Evolutionary conservation across 257 asterid genomes (phyloP).

Genomic region (Solanum virginianum): DNA sequence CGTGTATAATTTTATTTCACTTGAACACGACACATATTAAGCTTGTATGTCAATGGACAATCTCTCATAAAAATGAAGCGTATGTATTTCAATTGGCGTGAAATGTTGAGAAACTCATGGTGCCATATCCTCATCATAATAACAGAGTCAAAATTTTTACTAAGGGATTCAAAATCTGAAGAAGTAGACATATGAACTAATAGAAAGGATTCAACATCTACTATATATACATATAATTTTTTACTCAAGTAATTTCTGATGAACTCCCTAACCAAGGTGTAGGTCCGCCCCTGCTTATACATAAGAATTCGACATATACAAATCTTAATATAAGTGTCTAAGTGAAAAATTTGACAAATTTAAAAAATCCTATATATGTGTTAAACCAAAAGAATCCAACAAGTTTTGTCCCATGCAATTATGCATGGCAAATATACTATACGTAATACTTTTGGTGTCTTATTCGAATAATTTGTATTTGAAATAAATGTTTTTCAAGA

Average conservation of each 20-base stretch:
- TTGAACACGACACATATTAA: background rate
- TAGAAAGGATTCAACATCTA: no score
- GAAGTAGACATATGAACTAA: no score
- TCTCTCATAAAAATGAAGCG: background rate
- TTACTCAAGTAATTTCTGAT: no score
- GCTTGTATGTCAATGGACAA: background rate
- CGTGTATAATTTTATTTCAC: background rate
- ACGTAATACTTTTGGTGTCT: background rate
- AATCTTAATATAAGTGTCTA: background rate
- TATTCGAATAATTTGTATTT: background rate
- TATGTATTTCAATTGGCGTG: background rate
- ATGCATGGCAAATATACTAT: background rate
- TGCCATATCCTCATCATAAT: background rate
- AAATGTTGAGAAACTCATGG: background rate
- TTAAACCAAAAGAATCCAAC: background rate
- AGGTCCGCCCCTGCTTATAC: background rate
- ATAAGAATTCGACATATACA: background rate
- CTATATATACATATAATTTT: no score
- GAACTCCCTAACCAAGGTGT: no score
- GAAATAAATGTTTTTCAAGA: background rate
- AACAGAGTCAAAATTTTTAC: no score
- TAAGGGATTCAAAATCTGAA: no score
- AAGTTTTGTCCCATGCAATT: background rate
- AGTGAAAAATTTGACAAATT: background rate
- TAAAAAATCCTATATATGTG: background rate